Base-by-base conservation (phyloP, 1,284 basidiomycete species). In the Cystobasidium sp. region DNA sequence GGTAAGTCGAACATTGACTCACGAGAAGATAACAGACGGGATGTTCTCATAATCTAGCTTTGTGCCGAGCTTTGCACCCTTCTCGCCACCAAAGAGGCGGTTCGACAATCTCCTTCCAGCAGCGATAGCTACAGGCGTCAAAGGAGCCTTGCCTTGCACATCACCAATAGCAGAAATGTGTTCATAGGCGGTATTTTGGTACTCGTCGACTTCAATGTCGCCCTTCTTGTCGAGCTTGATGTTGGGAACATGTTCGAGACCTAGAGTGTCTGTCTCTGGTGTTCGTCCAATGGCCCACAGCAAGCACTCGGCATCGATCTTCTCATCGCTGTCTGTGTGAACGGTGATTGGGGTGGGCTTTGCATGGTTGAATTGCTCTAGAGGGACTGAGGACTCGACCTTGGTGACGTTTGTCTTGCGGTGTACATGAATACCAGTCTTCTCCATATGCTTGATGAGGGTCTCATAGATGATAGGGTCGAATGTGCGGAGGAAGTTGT, bases 121-220 rank as follows among this genome's bases (percentile, higher is more conserved):
- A 62, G 96, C 96, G 76, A 99, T 97, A 24, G 96, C 97, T 6
- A 99, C 97, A n/a, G 97, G 96, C 0, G 96, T 99, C 75, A 99
- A 86, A 39, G 95, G 85, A 31, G 89, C 92, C 84, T 96, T 95
- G 75, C 96, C 96, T 77, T 88, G 88, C 16, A 95, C 92, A 82
- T 99, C 96, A 9, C 96, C 97, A 75, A 99, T 90, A 4, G 94
- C 88, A 68, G 87, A 90, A 78, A 99, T 86, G 71, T 88, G 86
- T 20, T 87, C 84, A 18, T 94, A 87, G 75, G 84, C 88, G 64
- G 93, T 88, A 80, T 90, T 88, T 85, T 99, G 96, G 82, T 89
- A 97, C 81, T 96, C 91, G 84, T 99, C 93, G 51, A 94, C 93
- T 44, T 91, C 79, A 72, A 99, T 86, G 81, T 97, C 88, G 43